phyloP scores from a whole-genome alignment of 306 rosid species.

The Trifolium dubium region DNA sequence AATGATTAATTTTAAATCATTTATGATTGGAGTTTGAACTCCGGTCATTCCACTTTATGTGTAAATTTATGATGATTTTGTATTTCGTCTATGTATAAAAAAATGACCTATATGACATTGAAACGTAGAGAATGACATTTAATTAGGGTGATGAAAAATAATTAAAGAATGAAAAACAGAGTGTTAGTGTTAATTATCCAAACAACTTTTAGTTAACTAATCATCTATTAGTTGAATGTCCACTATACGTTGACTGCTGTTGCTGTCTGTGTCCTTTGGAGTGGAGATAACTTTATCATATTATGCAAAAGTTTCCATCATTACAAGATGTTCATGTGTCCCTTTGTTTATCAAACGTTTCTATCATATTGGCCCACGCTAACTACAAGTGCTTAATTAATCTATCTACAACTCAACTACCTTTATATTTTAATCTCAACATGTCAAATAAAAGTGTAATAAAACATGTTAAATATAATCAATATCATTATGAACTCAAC shows the following conservation, averaged over 20 bases:
- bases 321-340: not conserved
- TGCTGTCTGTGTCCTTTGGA: slow-evolving; percentile 29
- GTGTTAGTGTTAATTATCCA: slow-evolving; percentile 12
- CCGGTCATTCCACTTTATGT: too few relatives aligned
- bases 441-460: too few relatives aligned
- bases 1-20: too few relatives aligned
- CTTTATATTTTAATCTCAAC: too few relatives aligned
- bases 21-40: too few relatives aligned
- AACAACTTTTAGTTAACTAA: not conserved
- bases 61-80: too few relatives aligned
- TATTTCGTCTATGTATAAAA: too few relatives aligned
- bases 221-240: slow-evolving; percentile 41
- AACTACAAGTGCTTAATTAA: not conserved
- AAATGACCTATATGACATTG: not conserved
- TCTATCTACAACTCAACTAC: not conserved
- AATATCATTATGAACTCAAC: too few relatives aligned
- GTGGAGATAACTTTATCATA: slow-evolving; percentile 40
- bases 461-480: too few relatives aligned
- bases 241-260: slow-evolving; percentile 38
- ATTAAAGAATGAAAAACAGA: too few relatives aligned
- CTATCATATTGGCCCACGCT: not conserved
- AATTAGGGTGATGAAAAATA: not conserved
- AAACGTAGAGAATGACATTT: not conserved
- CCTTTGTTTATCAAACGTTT: slow-evolving; percentile 22
- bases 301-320: slow-evolving; percentile 4